Evolutionary conservation across 108 stramenopile species (phyloP).

Genomic region (Cyclotella atomus): DNA sequence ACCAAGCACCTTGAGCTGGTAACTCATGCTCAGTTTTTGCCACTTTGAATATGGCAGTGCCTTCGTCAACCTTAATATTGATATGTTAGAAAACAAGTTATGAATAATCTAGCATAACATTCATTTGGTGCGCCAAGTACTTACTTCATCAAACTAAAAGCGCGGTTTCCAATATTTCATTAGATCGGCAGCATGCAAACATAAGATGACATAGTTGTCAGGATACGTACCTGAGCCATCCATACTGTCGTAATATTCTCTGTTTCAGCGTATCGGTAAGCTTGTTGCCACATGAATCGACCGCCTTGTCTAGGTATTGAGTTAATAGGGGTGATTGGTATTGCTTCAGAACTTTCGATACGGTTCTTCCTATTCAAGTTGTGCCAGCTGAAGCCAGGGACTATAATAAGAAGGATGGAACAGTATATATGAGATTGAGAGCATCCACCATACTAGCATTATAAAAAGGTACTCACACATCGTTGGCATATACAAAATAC

Average conservation of each 20-base stretch:
- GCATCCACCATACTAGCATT: too few relatives aligned
- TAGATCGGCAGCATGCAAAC: too few relatives aligned
- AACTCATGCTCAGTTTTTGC: constrained; percentile 9
- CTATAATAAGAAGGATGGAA: not conserved
- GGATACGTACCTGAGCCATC: constrained; percentile 55
- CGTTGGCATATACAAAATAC: constrained; percentile 50
- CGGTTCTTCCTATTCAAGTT: constrained; percentile 22
- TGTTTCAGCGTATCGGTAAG: constrained; percentile 19
- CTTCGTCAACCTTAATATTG: constrained; percentile 56
- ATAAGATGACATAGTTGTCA: too few relatives aligned
- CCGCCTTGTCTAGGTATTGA: constrained; percentile 42
- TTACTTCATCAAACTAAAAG: too few relatives aligned
- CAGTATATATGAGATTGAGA: too few relatives aligned
- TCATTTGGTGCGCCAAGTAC: too few relatives aligned
- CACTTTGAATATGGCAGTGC: constrained; percentile 55
- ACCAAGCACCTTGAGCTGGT: constrained; percentile 31
- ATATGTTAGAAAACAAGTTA: too few relatives aligned
- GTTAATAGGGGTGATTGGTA: constrained; percentile 18
- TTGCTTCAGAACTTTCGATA: not conserved
- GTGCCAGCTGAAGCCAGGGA: constrained; percentile 48
- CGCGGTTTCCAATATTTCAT: too few relatives aligned
- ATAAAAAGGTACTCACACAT: constrained; percentile 46
- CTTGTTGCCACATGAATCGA: constrained; percentile 48
- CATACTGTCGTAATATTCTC: constrained; percentile 30
- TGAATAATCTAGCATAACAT: too few relatives aligned